A percentile compares a stretch with the other conserved stretches of the same genome.
Evolutionary conservation across 2,329 filamentous ascomycete species (phyloP).

Genomic region (Cercospora zeina): DNA sequence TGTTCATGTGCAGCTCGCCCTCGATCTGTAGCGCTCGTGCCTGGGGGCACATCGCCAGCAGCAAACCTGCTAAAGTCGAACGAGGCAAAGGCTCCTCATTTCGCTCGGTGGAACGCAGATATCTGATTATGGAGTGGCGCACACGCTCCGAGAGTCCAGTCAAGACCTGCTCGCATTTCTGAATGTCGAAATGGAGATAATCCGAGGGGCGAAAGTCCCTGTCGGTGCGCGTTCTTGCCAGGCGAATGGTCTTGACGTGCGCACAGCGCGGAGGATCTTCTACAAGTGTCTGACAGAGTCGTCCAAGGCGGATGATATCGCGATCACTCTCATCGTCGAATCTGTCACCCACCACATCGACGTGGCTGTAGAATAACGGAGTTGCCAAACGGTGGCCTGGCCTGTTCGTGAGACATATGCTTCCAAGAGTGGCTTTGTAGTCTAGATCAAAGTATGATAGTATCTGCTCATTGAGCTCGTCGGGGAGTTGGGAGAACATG

Average conservation of each 20-base stretch:
- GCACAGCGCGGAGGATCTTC: background rate
- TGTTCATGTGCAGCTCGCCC: background rate
- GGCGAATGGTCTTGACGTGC: background rate
- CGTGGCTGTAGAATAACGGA: background rate
- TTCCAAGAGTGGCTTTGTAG: background rate
- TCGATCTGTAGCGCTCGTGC: background rate
- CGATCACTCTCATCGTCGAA: background rate
- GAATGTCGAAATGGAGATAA: background rate
- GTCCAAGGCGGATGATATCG: background rate
- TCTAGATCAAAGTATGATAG: background rate
- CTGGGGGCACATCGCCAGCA: background rate
- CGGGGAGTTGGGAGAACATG: slow-evolving; percentile 10
- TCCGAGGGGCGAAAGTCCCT: background rate
- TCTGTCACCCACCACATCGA: background rate
- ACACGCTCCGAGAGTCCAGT: background rate
- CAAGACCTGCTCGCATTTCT: background rate
- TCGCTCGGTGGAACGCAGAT: background rate
- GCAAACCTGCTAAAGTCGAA: background rate
- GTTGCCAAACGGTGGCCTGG: background rate
- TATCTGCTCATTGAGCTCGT: slow-evolving; percentile 15
- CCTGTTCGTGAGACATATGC: slow-evolving; percentile 6
- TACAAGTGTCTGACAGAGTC: slow-evolving; percentile 6
- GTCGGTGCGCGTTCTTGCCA: background rate
- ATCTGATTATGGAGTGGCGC: background rate
- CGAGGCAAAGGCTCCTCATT: background rate